A percentile compares a stretch with the other conserved stretches of the same genome.
Evolutionary conservation across 2,329 filamentous ascomycete species (phyloP).

Genomic region (Phoma sp.): DNA sequence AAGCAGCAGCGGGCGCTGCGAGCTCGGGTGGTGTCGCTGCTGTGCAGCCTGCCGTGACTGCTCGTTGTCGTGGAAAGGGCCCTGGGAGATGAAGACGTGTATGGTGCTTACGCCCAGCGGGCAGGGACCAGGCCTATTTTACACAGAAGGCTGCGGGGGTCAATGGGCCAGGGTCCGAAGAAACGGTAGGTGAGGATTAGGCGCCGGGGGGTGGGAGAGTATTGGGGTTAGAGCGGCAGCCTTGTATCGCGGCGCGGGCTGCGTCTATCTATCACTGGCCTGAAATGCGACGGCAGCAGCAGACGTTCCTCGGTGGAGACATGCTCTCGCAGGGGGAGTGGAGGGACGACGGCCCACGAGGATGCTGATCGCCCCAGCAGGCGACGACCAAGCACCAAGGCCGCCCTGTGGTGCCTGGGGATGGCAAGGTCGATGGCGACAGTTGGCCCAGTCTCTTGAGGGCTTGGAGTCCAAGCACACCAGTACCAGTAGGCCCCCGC

Average conservation of each 20-base stretch:
- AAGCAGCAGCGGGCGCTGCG: slow-evolving; percentile 29
- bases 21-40: slow-evolving; percentile 25
- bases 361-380: slow-evolving; percentile 4
- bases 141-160: neutral
- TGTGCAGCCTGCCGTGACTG: slow-evolving; percentile 13
- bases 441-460: slow-evolving; percentile 16
- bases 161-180: slow-evolving; percentile 6
- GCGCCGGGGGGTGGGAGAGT: slow-evolving; percentile 6
- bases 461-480: slow-evolving; percentile 11
- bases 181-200: slow-evolving; percentile 12
- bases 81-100: slow-evolving; percentile 6
- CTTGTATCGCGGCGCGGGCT: slow-evolving; percentile 4
- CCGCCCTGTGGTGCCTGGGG: slow-evolving; percentile 13
- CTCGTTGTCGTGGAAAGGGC: slow-evolving; percentile 9
- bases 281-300: slow-evolving; percentile 12
- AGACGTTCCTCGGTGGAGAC: slow-evolving; percentile 11
- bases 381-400: slow-evolving; percentile 5
- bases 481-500: neutral
- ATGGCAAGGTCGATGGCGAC: slow-evolving; percentile 13
- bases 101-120: slow-evolving; percentile 3
- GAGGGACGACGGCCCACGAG: slow-evolving; percentile 12
- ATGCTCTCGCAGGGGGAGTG: slow-evolving; percentile 4
- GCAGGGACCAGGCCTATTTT: slow-evolving; percentile 18
- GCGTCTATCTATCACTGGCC: slow-evolving; percentile 12
- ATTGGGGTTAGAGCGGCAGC: slow-evolving; percentile 12